A percentile compares a stretch with the other conserved stretches of the same genome.
Conservation (phyloP, 73 alveolate genomes). For the Symbiodinium natans region DNA sequence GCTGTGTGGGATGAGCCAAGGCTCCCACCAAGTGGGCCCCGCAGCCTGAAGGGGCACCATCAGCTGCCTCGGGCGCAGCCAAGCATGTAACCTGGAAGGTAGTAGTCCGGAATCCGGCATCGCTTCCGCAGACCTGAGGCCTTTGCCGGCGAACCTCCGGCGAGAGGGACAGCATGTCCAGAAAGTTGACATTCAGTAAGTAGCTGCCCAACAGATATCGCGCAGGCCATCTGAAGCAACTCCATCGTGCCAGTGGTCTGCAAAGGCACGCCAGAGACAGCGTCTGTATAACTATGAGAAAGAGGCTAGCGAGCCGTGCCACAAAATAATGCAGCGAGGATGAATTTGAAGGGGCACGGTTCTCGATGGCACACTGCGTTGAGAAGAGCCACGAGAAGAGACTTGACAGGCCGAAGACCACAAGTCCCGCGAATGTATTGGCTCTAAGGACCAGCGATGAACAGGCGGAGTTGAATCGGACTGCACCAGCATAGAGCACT, state of each 20-base stretch:
- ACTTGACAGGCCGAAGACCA: neutral
- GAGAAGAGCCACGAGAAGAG: neutral
- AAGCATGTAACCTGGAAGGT: too few species aligned
- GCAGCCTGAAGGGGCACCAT: neutral
- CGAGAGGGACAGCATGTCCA: constrained; percentile 6
- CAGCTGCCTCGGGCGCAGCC: neutral
- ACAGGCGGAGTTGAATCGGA: constrained; percentile 16
- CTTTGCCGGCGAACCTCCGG: constrained; percentile 47
- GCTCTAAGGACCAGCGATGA: constrained; percentile 2
- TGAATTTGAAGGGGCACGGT: neutral
- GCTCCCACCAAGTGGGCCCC: neutral
- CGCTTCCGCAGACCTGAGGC: too few species aligned
- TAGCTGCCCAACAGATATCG: constrained; percentile 62
- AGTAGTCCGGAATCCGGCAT: too few species aligned
- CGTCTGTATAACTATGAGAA: constrained; percentile 33
- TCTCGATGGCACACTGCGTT: constrained; percentile 32
- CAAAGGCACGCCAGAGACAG: constrained; percentile 6
- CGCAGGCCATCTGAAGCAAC: constrained; percentile 70
- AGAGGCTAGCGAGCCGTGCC: constrained; percentile 6
- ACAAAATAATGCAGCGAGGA: too few species aligned
- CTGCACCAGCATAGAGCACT: constrained; percentile 3
- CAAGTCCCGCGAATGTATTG: neutral
- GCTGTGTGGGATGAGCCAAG: neutral
- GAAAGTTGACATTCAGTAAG: constrained; percentile 49
- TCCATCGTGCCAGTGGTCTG: neutral